Conservation (phyloP, 768 basidiomycete species). For the Exidia glandulosa region DNA sequence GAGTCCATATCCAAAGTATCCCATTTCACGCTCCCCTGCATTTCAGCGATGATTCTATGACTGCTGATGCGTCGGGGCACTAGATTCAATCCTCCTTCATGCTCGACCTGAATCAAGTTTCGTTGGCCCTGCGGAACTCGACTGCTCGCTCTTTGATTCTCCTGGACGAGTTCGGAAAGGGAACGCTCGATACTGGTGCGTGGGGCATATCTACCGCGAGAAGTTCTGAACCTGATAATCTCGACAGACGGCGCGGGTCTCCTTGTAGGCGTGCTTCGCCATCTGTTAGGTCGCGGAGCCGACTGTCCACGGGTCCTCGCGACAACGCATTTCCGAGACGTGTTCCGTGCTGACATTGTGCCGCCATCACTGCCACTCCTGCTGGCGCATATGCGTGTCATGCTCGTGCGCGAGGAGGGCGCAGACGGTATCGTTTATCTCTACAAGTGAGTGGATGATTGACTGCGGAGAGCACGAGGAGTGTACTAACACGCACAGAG, state of each 20-base stretch:
- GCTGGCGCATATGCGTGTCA: constrained; percentile 84
- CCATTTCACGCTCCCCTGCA: too few relatives aligned
- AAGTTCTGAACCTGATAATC: too few relatives aligned
- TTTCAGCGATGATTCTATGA: too few relatives aligned
- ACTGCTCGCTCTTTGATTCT: constrained; percentile 79
- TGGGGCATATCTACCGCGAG: too few relatives aligned
- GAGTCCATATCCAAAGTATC: constrained; percentile 96
- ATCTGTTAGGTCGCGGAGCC: constrained; percentile 56
- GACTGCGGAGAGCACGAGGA: too few relatives aligned
- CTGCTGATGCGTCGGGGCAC: too few relatives aligned
- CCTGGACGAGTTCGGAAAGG: constrained; percentile 95
- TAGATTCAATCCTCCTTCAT: constrained; percentile 92
- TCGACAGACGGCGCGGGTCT: constrained; percentile 85
- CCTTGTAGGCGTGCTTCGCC: constrained; percentile 75
- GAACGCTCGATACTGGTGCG: constrained; percentile 72
- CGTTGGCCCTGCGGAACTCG: constrained; percentile 73
- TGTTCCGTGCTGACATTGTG: constrained; percentile 64
- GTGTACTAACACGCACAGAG: too few relatives aligned
- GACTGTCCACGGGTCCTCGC: constrained; percentile 73
- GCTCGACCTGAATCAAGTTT: constrained; percentile 94
- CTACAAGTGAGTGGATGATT: constrained; percentile 56
- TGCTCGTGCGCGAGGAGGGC: constrained; percentile 53
- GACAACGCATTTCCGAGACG: constrained; percentile 89
- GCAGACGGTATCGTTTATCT: constrained; percentile 64
- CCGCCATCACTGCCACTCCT: constrained; percentile 42